These are phyloP conservation scores for Trapa incisa DNA, from an alignment of 345 rosid genomes.

Conservation along the genomic window DNA sequence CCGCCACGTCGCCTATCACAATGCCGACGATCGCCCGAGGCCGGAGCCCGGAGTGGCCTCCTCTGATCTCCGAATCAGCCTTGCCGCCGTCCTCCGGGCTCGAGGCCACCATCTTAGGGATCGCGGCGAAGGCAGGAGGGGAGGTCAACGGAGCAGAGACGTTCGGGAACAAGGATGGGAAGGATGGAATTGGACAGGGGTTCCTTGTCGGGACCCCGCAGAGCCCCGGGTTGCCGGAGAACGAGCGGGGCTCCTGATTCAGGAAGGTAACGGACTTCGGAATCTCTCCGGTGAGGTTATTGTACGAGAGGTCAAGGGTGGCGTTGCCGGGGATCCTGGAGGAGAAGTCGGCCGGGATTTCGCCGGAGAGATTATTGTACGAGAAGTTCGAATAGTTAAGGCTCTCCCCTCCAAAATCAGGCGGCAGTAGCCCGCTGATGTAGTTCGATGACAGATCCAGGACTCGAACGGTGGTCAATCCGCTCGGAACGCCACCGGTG, in stretches of 20 bases:
- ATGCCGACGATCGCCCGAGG: slow-evolving; percentile 22
- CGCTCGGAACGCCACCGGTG: slow-evolving; percentile 43
- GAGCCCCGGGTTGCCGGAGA: slow-evolving; percentile 51
- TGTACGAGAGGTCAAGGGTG: slow-evolving; percentile 66
- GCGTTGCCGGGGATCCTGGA: slow-evolving; percentile 47
- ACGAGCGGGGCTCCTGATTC: slow-evolving; percentile 35
- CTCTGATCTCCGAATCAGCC: slow-evolving; percentile 3
- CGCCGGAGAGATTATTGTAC: slow-evolving; percentile 51
- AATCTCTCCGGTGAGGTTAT: slow-evolving; percentile 58
- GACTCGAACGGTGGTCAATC: slow-evolving; percentile 33
- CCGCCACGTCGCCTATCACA: slow-evolving; percentile 27
- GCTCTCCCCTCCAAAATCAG: slow-evolving; percentile 47
- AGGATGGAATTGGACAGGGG: slow-evolving; percentile 42
- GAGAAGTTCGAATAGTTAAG: slow-evolving; percentile 56
- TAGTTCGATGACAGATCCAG: slow-evolving; percentile 80
- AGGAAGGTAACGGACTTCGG: slow-evolving; percentile 35
- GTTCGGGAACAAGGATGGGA: slow-evolving; percentile 32
- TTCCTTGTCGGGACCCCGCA: slow-evolving; percentile 41
- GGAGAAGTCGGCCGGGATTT: slow-evolving; percentile 44
- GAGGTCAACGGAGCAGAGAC: slow-evolving; percentile 38
- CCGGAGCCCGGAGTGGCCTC: slow-evolving; percentile 12
- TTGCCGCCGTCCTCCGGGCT: slow-evolving; percentile 10
- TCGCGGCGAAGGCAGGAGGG: slow-evolving; percentile 47
- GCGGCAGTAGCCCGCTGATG: slow-evolving; percentile 58
- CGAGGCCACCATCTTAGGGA: slow-evolving; percentile 19